These are phyloP conservation scores for Fusarium pseudoanthophilum DNA, from an alignment of 2,329 filamentous ascomycete species.

Conservation along the genomic window DNA sequence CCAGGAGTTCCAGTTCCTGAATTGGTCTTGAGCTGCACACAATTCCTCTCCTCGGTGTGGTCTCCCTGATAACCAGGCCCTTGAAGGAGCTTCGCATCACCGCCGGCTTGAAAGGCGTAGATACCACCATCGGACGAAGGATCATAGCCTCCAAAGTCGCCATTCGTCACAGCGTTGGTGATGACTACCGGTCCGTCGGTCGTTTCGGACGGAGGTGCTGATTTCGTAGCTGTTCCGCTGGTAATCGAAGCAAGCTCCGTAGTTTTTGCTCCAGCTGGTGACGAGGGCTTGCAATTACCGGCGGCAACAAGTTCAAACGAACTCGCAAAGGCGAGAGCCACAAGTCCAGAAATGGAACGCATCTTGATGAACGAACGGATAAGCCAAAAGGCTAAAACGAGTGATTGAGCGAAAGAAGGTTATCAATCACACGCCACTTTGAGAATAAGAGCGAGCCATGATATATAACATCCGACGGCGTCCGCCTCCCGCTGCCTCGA, in stretches of 20 bases:
- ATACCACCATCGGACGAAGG: conserved; percentile 33
- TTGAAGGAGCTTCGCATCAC: conserved; percentile 24
- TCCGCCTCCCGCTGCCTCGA: conserved; percentile 5
- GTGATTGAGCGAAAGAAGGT: background rate
- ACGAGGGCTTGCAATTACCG: conserved; percentile 21
- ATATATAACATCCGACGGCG: background rate
- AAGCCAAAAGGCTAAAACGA: conserved; percentile 8
- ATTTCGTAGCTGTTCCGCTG: background rate
- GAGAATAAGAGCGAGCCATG: background rate
- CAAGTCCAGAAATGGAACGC: conserved; percentile 22
- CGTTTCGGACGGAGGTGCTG: background rate
- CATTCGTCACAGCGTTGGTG: conserved; percentile 31
- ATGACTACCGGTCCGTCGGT: conserved; percentile 14
- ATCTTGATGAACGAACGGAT: conserved; percentile 25
- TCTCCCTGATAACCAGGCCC: conserved; percentile 29
- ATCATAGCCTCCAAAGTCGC: conserved; percentile 38
- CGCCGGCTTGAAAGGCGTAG: conserved; percentile 30
- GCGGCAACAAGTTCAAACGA: conserved; percentile 8
- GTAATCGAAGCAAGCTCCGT: background rate
- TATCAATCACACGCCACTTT: background rate
- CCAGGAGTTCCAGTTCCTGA: background rate
- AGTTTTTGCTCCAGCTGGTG: background rate
- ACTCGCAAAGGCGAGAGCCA: conserved; percentile 17
- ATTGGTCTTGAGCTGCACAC: conserved; percentile 21
- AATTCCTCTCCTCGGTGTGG: conserved; percentile 29